Evolutionary conservation across 371 early-diverging fungal species (phyloP), one percentile per base, ranked within the genome.

Genomic region (Umbelopsis sp.): DNA sequence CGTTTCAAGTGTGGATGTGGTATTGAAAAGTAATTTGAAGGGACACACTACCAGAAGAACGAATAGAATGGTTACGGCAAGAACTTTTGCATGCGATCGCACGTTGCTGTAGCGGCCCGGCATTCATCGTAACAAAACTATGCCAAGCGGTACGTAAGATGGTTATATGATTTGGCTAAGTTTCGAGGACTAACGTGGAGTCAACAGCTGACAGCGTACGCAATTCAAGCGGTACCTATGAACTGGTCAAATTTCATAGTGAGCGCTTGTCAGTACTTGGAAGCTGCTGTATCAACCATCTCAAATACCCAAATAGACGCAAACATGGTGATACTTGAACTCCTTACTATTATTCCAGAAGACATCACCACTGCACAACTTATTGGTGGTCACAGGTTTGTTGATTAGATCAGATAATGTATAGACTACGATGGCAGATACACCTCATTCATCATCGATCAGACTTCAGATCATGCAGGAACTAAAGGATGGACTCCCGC

Each of bases 311-410:
- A 65, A 22, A 46, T 80, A 63, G 67, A 75, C 16, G 75, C 84
- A 64, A 81, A 87, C 25, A 46, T 73, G 6, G 77, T 87, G 0
- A 67, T 93, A 3, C 73, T 95, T 4, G 94, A 94, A 35, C 89
- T 93, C 57, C 70, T 92, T 52, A 91, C 89, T 9, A 85, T 93
- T 45, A 78, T 94, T 5, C 93, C 94, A 11, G 93, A 95, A 76
- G 94, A 94, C 71, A 79, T 92, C 16, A 74, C 80, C 7, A 88
- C 87, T 53, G 79, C 86, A 7, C 82, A 88, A 53, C 68, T 92
- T 14, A 72, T 83, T 37, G 86, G 85, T 6, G 76, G 74, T 12
- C 73, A 70, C 38, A 86, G 79, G 84, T 87, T 86, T 70, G 74
- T 50, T 11, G 25, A 9, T 41, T 41, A 41, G 41, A 7, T n/a